Conservation (phyloP, 1,284 basidiomycete genomes). For the Prillingera fragicola region DNA sequence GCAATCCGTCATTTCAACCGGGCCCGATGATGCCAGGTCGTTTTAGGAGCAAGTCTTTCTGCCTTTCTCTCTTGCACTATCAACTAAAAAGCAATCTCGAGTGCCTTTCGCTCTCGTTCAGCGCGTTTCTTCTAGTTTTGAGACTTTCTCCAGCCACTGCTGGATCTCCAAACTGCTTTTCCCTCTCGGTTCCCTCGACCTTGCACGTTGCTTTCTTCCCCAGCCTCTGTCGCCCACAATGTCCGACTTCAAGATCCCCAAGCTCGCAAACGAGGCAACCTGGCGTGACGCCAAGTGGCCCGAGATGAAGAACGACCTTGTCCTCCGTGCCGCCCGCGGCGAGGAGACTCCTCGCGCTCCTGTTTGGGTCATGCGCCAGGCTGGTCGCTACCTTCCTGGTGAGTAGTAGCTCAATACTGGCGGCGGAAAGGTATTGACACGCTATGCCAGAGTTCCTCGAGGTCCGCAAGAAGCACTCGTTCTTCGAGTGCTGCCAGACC, state of each 20-base stretch:
- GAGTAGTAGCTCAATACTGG: conserved; percentile 37
- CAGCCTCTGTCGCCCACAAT: too few species aligned
- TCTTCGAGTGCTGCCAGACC: conserved; percentile 88
- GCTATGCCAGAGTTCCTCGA: conserved; percentile 76
- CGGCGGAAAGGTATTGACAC: neutral
- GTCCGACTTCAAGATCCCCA: conserved; percentile 25
- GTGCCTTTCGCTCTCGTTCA: too few species aligned
- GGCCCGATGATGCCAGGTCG: too few species aligned
- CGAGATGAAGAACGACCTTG: conserved; percentile 77
- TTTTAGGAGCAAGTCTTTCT: too few species aligned
- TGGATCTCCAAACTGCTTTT: too few species aligned
- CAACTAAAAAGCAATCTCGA: too few species aligned
- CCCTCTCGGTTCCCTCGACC: too few species aligned
- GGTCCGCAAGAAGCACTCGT: conserved; percentile 74
- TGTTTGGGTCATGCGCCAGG: conserved; percentile 99
- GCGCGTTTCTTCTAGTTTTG: too few species aligned
- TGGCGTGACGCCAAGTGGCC: conserved; percentile 49
- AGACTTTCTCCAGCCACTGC: too few species aligned
- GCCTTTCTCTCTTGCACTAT: too few species aligned
- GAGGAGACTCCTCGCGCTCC: conserved; percentile 86
- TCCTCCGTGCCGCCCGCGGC: conserved; percentile 81
- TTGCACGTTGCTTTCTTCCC: too few species aligned
- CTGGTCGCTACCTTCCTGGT: conserved; percentile 93
- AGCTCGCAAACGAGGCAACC: conserved; percentile 19
- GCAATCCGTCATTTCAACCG: too few species aligned